Conservation (phyloP, 108 stramenopile genomes). For the Skeletonema menzelii region DNA sequence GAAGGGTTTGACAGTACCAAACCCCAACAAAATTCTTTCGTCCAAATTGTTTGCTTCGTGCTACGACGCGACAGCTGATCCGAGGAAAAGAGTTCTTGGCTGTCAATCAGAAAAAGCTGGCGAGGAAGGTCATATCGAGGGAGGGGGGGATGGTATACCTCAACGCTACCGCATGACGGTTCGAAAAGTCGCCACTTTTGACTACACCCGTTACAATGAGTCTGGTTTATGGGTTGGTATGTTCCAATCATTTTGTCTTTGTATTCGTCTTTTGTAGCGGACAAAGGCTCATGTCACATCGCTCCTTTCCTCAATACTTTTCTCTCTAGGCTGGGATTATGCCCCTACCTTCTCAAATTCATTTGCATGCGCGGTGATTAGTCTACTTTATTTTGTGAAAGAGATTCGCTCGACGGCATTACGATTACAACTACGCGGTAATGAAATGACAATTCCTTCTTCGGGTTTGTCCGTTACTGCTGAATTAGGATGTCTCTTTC, state of each 20-base stretch:
- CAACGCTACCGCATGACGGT: slow-evolving; percentile 60
- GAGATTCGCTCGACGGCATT: slow-evolving; percentile 62
- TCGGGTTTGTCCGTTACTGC: slow-evolving; percentile 42
- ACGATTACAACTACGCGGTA: slow-evolving; percentile 38
- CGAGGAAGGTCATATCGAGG: slow-evolving; percentile 32
- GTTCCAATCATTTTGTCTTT: background rate
- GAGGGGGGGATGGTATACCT: slow-evolving; percentile 50
- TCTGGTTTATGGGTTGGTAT: slow-evolving; percentile 64
- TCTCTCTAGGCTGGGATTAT: slow-evolving; percentile 63
- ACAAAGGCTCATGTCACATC: background rate
- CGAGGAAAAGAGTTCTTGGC: slow-evolving; percentile 21
- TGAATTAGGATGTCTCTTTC: slow-evolving; percentile 80
- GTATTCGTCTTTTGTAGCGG: background rate
- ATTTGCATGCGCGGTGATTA: slow-evolving; percentile 58
- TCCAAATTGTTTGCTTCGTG: slow-evolving; percentile 39
- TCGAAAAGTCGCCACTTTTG: slow-evolving; percentile 61
- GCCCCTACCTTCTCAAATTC: slow-evolving; percentile 65
- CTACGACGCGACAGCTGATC: slow-evolving; percentile 59
- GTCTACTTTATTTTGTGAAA: slow-evolving; percentile 72
- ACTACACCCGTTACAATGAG: slow-evolving; percentile 68
- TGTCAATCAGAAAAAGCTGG: slow-evolving; percentile 3
- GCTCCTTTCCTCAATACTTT: background rate
- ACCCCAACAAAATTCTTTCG: slow-evolving; percentile 72
- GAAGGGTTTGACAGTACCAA: slow-evolving; percentile 13
- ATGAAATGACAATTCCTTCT: slow-evolving; percentile 15